Percentiles rank a stretch among this genome's conserved stretches.
Evolutionary conservation across 2,329 filamentous ascomycete species (phyloP).

Genomic region (Aspergillus sp.): DNA sequence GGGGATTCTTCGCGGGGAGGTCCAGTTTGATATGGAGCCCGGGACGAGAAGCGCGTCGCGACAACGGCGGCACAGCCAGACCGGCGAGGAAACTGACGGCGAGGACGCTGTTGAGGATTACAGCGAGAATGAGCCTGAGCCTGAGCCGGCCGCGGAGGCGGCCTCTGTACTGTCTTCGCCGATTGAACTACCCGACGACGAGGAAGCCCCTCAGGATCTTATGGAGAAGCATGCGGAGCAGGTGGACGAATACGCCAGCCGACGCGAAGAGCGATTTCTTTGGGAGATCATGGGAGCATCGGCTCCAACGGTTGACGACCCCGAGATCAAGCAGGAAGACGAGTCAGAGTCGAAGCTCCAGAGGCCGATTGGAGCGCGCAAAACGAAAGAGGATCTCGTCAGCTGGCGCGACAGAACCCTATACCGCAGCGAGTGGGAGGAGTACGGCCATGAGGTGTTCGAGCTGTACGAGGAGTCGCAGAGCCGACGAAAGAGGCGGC

Average conservation of each 20-base stretch:
- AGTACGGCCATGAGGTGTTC: slow-evolving; percentile 29
- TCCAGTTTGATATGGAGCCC: slow-evolving; percentile 8
- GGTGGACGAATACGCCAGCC: slow-evolving; percentile 47
- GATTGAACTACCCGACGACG: slow-evolving; percentile 10
- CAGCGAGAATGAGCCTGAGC: slow-evolving; percentile 4
- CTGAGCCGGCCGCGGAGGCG: background rate
- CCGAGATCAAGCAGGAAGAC: slow-evolving; percentile 23
- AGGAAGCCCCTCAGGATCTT: slow-evolving; percentile 22
- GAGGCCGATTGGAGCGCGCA: slow-evolving; percentile 29
- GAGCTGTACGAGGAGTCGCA: slow-evolving; percentile 28
- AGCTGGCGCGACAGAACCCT: slow-evolving; percentile 50
- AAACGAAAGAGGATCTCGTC: slow-evolving; percentile 34
- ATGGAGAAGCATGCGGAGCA: slow-evolving; percentile 48
- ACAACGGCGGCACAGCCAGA: background rate
- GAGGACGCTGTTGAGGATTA: slow-evolving; percentile 11
- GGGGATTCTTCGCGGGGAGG: slow-evolving; percentile 30
- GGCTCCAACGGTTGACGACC: slow-evolving; percentile 15
- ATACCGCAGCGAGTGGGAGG: slow-evolving; percentile 53
- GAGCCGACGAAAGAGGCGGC: slow-evolving; percentile 32
- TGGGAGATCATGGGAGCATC: slow-evolving; percentile 41
- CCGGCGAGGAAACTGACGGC: slow-evolving; percentile 5
- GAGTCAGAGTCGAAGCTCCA: slow-evolving; percentile 8
- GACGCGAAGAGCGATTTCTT: slow-evolving; percentile 46
- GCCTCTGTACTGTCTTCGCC: slow-evolving; percentile 4
- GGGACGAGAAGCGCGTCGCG: slow-evolving; percentile 9